Conservation (phyloP, 164 flowering plant genomes). For the Buxus sempervirens region DNA sequence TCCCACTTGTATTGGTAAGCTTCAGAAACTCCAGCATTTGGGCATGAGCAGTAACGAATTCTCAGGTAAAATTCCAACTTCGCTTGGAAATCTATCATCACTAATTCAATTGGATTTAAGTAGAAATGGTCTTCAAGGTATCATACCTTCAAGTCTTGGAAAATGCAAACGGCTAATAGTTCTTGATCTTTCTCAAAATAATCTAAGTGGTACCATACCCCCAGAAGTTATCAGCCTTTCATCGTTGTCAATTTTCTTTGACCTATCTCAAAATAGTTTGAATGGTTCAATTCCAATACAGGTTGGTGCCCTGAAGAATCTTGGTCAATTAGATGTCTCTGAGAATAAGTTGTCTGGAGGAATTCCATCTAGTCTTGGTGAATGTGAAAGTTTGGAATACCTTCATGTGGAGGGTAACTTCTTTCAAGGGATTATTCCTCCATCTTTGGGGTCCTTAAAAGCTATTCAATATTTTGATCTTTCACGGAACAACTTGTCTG, state of each 20-base stretch:
- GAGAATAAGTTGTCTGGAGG: neutral
- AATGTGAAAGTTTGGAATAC: neutral
- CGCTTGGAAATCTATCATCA: neutral
- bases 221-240: neutral
- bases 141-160: neutral
- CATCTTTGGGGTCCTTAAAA: neutral
- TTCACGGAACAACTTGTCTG: conserved; percentile 9
- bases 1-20: neutral
- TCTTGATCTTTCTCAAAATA: neutral
- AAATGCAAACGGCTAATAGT: neutral
- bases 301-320: neutral
- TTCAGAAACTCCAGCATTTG: neutral
- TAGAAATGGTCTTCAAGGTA: neutral
- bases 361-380: neutral
- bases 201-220: neutral
- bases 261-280: neutral
- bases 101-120: no score
- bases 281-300: neutral
- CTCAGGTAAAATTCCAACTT: neutral
- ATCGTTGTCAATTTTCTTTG: neutral
- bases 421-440: conserved; percentile 5
- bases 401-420: neutral
- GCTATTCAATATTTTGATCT: conserved; percentile 4
- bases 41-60: neutral
- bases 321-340: neutral